Evolutionary conservation across 331 rosid genomes (phyloP), one percentile per base, ranked within the genome.

Genomic region (Rosa hybrid): DNA sequence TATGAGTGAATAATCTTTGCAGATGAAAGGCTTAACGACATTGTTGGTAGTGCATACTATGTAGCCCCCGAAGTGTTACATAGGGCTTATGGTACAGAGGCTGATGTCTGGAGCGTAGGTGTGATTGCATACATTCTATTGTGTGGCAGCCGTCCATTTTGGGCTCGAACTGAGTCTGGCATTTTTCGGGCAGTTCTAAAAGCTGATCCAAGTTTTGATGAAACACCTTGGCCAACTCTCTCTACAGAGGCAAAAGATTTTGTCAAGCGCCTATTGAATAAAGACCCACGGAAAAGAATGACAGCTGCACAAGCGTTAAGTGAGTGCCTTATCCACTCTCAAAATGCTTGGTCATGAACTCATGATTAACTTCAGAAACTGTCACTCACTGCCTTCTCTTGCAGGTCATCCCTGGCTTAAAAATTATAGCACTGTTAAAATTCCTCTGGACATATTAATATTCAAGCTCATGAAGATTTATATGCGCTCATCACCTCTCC

Each of bases 81-180:
- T 74, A 89, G 97, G 84, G 88, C 97, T 70, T 94, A 92, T 85
- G 88, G 87, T 59, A 89, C 98, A 49, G 98, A 92, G 83, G 98
- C 98, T 54, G 98, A 94, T 59, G 86, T 90, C 44, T 94, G 98
- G 98, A 94, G 98, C 72, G 84, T 94, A 72, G 98, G 98, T 3
- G 98, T 94, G 82, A 92, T 94, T 87, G 97, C 97, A 45, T 94
- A 91, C 81, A 92, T 92, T 80, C 90, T 94, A 59, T 85, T 94
- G 80, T 94, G 98, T 76, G 98, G 98, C 54, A 92, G 98, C 83
- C 97, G 98, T 67, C 98, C 98, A 77, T 94, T 94, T 87, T 94
- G 98, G 98, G 94, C 98, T 27, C 89, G 97, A 72, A 92, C 95
- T 46, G 98, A 94, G 76, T 94, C 98, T 44, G 98, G 98, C 78